Percentiles rank a stretch among this genome's conserved stretches.
Conservation (phyloP, 225 moss, liverwort and hornwort genomes). For the Bryum argenteum region DNA sequence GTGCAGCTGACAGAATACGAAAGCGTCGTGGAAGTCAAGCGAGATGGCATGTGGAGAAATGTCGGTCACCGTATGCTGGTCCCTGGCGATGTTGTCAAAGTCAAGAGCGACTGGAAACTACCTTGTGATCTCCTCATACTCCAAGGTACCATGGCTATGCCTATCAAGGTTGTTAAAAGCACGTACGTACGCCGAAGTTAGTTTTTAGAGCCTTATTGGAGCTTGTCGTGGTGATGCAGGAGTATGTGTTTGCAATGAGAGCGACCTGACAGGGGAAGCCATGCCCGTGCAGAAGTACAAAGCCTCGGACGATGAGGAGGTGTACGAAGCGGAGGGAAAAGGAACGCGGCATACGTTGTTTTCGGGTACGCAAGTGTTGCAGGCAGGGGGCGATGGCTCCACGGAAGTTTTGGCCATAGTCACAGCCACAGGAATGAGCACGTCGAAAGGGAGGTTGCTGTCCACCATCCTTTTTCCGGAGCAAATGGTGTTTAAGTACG, state of each 20-base stretch:
- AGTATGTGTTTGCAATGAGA: constrained; percentile 63
- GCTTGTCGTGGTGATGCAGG: constrained; percentile 30
- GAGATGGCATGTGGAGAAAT: constrained; percentile 46
- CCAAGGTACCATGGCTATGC: constrained; percentile 35
- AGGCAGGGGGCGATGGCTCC: constrained; percentile 32
- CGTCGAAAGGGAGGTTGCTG: constrained; percentile 63
- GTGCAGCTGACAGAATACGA: constrained; percentile 64
- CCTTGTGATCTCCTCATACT: constrained; percentile 63
- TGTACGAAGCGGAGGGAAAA: constrained; percentile 45
- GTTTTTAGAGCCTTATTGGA: background rate
- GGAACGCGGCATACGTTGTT: constrained; percentile 60
- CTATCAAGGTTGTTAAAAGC: too few species aligned
- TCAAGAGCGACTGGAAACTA: constrained; percentile 59
- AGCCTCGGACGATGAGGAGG: constrained; percentile 22
- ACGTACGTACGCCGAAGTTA: too few species aligned
- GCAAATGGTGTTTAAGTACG: constrained; percentile 69
- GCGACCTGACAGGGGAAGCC: constrained; percentile 62
- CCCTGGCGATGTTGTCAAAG: constrained; percentile 61
- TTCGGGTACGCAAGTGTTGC: constrained; percentile 62
- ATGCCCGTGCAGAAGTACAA: constrained; percentile 64
- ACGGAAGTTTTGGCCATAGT: too few species aligned
- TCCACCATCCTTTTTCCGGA: constrained; percentile 61
- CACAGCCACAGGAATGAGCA: constrained; percentile 51
- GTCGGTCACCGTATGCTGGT: constrained; percentile 44
- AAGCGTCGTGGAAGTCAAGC: constrained; percentile 58